Evolutionary conservation across 371 early-diverging fungal species (phyloP), one percentile per base, ranked within the genome.

Genomic region (Syncephalastrum contaminatum): DNA sequence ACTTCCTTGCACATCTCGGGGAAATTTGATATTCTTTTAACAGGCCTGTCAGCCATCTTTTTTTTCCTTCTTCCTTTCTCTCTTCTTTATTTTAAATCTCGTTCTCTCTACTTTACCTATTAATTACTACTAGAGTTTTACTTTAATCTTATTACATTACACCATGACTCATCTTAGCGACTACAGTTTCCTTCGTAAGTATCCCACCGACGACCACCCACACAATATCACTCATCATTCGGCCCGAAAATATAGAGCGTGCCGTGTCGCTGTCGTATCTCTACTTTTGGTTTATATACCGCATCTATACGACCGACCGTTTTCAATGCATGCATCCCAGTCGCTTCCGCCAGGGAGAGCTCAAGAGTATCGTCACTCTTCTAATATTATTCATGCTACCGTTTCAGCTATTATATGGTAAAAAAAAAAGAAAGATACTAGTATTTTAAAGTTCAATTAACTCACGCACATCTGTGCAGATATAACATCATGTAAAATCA

Each of bases 111-210:
- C 25, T 30, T 30, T 30, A 30, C 10, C 36, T 30, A 30, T 30
- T 30, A 30, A 30, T 30, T 30, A 30, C 10, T 30, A 30, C 36
- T 30, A 30, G 36, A 30, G 36, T 30, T 30, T 30, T 30, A 30
- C 12, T 12, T 44, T 44, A 44, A 44, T 44, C 13, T 44, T 44
- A 44, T 21, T 44, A 44, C 45, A 22, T 24, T 42, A 18, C 15
- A 43, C 27, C 42, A 75, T 76, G 77, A 76, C 77, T 18, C 77
- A 76, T 63, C 63, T 76, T 36, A 72, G 72, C 44, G 77, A 77
- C 43, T 77, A 62, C 41, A 73, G 74, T 56, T 77, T 76, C 60
- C 47, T 76, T 53, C 69, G 64, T 64, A 63, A 60, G 69, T 44
- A 54, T 44, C 4, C 24, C 19, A 15, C 30, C 1, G 50, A 50